These are phyloP conservation scores for Brassica rapa DNA, from an alignment of 345 rosid species.

Conservation along the genomic window DNA sequence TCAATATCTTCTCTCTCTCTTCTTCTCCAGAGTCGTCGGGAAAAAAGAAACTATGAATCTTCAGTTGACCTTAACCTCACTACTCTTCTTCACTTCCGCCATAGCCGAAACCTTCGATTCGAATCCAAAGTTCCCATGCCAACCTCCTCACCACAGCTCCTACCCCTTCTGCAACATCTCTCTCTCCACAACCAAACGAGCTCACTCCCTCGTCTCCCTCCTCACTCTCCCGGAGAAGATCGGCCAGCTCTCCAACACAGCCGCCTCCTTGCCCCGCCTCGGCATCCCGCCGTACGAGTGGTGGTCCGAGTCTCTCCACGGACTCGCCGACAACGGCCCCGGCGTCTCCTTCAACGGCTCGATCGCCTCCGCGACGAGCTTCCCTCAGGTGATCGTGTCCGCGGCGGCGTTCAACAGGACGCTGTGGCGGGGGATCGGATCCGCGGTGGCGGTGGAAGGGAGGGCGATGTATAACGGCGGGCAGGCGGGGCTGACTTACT, in stretches of 20 bases:
- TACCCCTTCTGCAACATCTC: constrained; percentile 75
- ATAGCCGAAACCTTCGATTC: constrained; percentile 29
- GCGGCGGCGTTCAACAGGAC: constrained; percentile 76
- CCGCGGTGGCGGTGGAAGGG: constrained; percentile 70
- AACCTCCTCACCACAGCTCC: constrained; percentile 51
- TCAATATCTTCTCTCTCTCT: not conserved
- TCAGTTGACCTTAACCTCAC: constrained; percentile 10
- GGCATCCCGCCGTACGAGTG: constrained; percentile 85
- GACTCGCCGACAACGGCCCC: constrained; percentile 84
- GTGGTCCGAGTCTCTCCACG: constrained; percentile 98
- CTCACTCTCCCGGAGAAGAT: constrained; percentile 78
- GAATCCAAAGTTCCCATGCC: constrained; percentile 56
- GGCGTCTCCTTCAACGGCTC: constrained; percentile 76
- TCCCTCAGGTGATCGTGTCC: constrained; percentile 79
- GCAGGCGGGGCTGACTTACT: constrained; percentile 85
- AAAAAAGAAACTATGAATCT: constrained; percentile 32
- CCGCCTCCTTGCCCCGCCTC: constrained; percentile 69
- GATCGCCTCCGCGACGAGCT: constrained; percentile 66
- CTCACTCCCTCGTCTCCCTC: constrained; percentile 66
- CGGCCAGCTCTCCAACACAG: constrained; percentile 65
- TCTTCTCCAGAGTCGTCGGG: not conserved
- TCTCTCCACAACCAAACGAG: constrained; percentile 51
- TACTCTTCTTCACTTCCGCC: constrained; percentile 36
- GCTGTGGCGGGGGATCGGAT: constrained; percentile 74
- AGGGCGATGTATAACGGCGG: constrained; percentile 85